These are phyloP conservation scores for Annulohypoxylon moriforme DNA, from an alignment of 495 filamentous ascomycete species.

Conservation along the genomic window DNA sequence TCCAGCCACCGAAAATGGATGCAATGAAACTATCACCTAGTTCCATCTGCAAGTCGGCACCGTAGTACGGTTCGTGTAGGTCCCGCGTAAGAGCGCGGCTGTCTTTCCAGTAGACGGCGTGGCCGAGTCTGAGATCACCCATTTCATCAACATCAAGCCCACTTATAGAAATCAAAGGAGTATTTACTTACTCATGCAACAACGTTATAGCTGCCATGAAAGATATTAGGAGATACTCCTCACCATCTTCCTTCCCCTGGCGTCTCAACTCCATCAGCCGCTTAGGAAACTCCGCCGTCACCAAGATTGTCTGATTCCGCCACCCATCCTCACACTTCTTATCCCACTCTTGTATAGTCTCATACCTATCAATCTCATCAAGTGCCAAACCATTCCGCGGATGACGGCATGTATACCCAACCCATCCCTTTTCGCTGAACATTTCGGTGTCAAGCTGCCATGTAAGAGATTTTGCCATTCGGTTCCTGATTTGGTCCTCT, in stretches of 20 bases:
- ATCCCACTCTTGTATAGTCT: constrained; percentile 47
- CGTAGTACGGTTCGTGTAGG: constrained; percentile 55
- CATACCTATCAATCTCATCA: constrained; percentile 42
- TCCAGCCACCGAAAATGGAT: constrained; percentile 54
- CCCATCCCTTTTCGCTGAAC: constrained; percentile 49
- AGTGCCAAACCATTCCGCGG: constrained; percentile 39
- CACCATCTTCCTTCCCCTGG: constrained; percentile 43
- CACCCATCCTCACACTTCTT: constrained; percentile 19
- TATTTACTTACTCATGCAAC: constrained; percentile 53
- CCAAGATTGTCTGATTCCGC: constrained; percentile 45
- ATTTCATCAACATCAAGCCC: constrained; percentile 10
- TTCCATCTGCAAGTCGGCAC: constrained; percentile 56
- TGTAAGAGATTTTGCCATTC: constrained; percentile 36
- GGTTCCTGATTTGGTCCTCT: constrained; percentile 31
- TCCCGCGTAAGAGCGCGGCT: constrained; percentile 47
- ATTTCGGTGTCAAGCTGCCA: constrained; percentile 54
- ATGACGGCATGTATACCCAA: constrained; percentile 55
- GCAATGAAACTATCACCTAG: constrained; percentile 55
- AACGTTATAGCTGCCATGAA: constrained; percentile 55
- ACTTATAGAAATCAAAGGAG: background rate
- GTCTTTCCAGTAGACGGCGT: constrained; percentile 55
- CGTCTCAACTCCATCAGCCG: constrained; percentile 44
- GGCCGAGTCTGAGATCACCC: constrained; percentile 47
- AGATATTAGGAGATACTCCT: constrained; percentile 54
- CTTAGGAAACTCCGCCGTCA: constrained; percentile 50